A percentile compares a stretch with the other conserved stretches of the same genome.
Evolutionary conservation across 2,329 filamentous ascomycete genomes (phyloP).

Genomic region (Tothia fuscella): DNA sequence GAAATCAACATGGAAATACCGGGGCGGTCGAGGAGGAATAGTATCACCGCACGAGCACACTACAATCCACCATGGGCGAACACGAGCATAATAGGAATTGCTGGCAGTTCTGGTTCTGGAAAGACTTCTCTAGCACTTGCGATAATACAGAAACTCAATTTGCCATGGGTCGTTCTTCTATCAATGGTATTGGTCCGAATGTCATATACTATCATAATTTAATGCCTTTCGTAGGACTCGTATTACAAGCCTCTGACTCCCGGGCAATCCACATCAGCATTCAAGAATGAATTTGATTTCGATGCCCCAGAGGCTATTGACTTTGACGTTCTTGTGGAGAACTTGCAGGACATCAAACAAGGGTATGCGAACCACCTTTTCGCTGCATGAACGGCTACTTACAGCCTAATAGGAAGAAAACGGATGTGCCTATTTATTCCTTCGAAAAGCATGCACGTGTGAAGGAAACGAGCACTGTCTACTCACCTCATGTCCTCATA

Average conservation of each 20-base stretch:
- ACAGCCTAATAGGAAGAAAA: constrained; percentile 52
- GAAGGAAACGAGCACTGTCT: constrained; percentile 72
- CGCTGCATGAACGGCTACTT: background rate
- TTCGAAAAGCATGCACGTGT: constrained; percentile 82
- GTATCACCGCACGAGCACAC: constrained; percentile 38
- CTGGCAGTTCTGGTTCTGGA: constrained; percentile 86
- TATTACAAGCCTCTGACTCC: constrained; percentile 86
- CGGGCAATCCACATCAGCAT: constrained; percentile 69
- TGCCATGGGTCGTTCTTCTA: constrained; percentile 96
- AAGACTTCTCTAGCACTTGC: constrained; percentile 91
- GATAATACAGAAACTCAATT: constrained; percentile 76
- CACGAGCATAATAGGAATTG: constrained; percentile 91
- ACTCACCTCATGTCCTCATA: constrained; percentile 91
- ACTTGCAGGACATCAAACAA: constrained; percentile 72
- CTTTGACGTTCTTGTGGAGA: constrained; percentile 76
- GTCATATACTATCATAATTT: constrained; percentile 16
- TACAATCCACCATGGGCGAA: constrained; percentile 95
- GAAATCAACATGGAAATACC: background rate
- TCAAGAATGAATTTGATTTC: constrained; percentile 89
- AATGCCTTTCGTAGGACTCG: constrained; percentile 56
- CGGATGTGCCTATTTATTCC: constrained; percentile 89
- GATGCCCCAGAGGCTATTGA: constrained; percentile 90
- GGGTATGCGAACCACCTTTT: constrained; percentile 51
- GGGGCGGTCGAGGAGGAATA: constrained; percentile 1
- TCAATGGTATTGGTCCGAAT: constrained; percentile 61